These are phyloP conservation scores for Blastobotrys illinoisensis DNA, from an alignment of 1,139 yeast genomes.

Conservation along the genomic window DNA sequence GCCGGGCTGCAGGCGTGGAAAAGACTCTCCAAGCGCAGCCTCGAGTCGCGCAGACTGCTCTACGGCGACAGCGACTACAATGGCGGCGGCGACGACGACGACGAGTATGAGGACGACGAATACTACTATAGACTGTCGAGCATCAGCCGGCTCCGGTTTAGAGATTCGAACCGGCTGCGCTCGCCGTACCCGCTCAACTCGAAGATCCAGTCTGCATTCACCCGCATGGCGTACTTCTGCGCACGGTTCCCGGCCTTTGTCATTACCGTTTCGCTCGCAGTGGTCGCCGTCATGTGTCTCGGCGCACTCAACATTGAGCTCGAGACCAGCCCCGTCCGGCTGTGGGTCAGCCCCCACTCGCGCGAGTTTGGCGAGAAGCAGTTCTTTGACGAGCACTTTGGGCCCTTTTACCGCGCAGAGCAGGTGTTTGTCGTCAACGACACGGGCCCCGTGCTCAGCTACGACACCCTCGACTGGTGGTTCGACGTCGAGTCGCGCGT, in stretches of 20 bases:
- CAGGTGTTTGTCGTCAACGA: slow-evolving; percentile 74
- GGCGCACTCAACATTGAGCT: slow-evolving; percentile 52
- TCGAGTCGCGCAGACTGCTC: slow-evolving; percentile 19
- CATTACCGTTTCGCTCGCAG: slow-evolving; percentile 41
- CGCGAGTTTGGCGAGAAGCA: slow-evolving; percentile 63
- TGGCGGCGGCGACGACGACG: slow-evolving; percentile 27
- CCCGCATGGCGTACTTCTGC: slow-evolving; percentile 42
- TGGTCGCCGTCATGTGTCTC: slow-evolving; percentile 45
- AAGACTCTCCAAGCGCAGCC: slow-evolving; percentile 12
- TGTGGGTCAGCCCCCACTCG: slow-evolving; percentile 89
- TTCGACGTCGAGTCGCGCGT: slow-evolving; percentile 64
- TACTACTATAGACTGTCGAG: slow-evolving; percentile 11
- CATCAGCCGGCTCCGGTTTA: slow-evolving; percentile 7
- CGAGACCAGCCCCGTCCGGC: slow-evolving; percentile 72
- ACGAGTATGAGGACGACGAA: slow-evolving; percentile 26
- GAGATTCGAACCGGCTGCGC: slow-evolving; percentile 18
- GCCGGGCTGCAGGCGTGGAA: slow-evolving; percentile 15
- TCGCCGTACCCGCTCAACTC: slow-evolving; percentile 42
- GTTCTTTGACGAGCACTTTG: slow-evolving; percentile 73
- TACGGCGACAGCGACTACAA: slow-evolving; percentile 22
- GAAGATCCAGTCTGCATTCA: slow-evolving; percentile 41
- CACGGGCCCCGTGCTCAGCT: slow-evolving; percentile 56
- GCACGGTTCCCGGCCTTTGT: slow-evolving; percentile 49
- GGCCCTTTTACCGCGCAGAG: slow-evolving; percentile 87
- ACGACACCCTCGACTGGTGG: slow-evolving; percentile 83